Percentiles rank a stretch among this genome's conserved stretches.
These are phyloP conservation scores for Tylopilus vinaceipallidus DNA, from an alignment of 768 basidiomycete genomes.

Conservation along the genomic window DNA sequence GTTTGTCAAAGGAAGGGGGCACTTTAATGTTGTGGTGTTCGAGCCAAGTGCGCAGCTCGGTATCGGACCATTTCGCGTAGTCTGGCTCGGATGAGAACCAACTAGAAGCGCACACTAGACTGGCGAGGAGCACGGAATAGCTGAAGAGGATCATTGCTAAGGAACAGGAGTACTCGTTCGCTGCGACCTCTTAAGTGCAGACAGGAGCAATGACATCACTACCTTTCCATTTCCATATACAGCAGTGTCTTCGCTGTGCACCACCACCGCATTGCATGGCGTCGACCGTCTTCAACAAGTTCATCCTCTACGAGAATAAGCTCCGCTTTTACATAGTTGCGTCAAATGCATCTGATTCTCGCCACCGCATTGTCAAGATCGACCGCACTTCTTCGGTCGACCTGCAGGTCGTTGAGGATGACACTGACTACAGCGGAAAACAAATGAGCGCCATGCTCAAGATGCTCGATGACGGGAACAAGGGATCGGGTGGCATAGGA, in stretches of 20 bases:
- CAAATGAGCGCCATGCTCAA: constrained; percentile 90
- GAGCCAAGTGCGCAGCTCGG: constrained; percentile 68
- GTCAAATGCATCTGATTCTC: constrained; percentile 82
- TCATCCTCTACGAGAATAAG: constrained; percentile 91
- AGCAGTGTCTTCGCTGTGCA: no score
- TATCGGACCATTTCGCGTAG: constrained; percentile 56
- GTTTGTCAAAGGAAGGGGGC: constrained; percentile 42
- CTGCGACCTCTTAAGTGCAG: constrained; percentile 2
- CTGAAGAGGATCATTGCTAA: constrained; percentile 12
- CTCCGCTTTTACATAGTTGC: constrained; percentile 90
- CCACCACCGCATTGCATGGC: constrained; percentile 11
- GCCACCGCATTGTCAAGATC: constrained; percentile 90
- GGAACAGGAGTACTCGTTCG: neutral
- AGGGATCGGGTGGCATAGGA: constrained; percentile 80
- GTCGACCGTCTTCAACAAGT: constrained; percentile 58
- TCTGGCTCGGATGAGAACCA: constrained; percentile 49
- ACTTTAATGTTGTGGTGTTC: constrained; percentile 59
- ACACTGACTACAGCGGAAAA: constrained; percentile 81
- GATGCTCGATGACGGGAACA: constrained; percentile 96
- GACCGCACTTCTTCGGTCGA: constrained; percentile 81
- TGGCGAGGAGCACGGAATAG: constrained; percentile 33
- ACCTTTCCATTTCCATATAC: constrained; percentile 3
- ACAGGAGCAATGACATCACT: constrained; percentile 30
- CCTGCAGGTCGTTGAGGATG: constrained; percentile 80
- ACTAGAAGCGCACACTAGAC: constrained; percentile 42